These are phyloP conservation scores for Camellia granthamiana DNA, from an alignment of 148 eudicot genomes.

Conservation along the genomic window DNA sequence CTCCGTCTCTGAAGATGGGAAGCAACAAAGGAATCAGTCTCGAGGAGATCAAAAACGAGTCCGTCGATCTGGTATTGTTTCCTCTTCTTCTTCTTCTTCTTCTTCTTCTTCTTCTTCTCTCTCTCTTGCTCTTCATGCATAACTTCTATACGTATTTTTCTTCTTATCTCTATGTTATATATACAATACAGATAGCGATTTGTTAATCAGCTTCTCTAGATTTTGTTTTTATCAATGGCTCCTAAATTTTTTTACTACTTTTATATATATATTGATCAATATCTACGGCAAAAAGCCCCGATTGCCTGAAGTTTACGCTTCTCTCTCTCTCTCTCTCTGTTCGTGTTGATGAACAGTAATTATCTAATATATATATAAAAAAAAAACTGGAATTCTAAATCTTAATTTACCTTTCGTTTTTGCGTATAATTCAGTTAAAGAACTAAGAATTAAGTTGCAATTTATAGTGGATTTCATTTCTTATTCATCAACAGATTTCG, in stretches of 20 bases:
- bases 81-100: not conserved
- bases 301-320: not conserved
- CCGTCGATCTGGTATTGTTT: slow-evolving; percentile 24
- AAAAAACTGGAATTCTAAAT: not conserved
- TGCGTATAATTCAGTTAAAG: not conserved
- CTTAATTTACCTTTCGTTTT: not conserved
- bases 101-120: not conserved
- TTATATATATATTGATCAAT: no score
- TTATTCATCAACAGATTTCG: no score
- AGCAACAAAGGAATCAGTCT: slow-evolving; percentile 11
- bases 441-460: not conserved
- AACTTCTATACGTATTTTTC: not conserved
- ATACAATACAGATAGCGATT: not conserved
- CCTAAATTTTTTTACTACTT: not conserved
- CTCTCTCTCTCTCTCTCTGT: not conserved
- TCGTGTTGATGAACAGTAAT: not conserved
- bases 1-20: not conserved
- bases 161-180: not conserved
- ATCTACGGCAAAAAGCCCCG: no score
- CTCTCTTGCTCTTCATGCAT: not conserved
- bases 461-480: no score
- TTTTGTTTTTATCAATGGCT: not conserved
- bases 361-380: no score
- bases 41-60: slow-evolving; percentile 27
- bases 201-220: not conserved